These are phyloP conservation scores for Astrothelium macrocarpum DNA, from an alignment of 495 filamentous ascomycete species.

Conservation along the genomic window DNA sequence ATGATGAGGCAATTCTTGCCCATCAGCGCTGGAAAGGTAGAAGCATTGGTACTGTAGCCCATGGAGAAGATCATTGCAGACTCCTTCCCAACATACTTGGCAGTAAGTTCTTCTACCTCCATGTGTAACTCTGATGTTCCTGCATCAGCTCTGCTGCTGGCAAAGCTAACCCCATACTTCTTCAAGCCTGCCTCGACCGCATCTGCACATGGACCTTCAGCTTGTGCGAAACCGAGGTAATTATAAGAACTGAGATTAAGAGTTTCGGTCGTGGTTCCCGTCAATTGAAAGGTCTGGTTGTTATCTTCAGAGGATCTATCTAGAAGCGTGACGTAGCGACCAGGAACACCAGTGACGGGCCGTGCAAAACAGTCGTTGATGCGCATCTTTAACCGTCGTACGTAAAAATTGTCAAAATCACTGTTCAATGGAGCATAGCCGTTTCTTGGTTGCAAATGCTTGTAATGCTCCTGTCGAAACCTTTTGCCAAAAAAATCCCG, in stretches of 20 bases:
- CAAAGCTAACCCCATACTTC: slow-evolving; percentile 71
- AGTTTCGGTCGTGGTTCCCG: slow-evolving; percentile 87
- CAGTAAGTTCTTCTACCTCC: slow-evolving; percentile 83
- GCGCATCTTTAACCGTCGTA: slow-evolving; percentile 79
- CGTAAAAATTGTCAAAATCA: slow-evolving; percentile 98
- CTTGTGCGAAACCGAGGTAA: slow-evolving; percentile 96
- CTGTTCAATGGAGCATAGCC: slow-evolving; percentile 96
- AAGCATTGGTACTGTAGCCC: slow-evolving; percentile 93
- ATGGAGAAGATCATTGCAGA: slow-evolving; percentile 96
- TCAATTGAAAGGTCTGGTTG: slow-evolving; percentile 78
- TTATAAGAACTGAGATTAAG: slow-evolving; percentile 99
- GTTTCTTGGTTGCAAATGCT: slow-evolving; percentile 68
- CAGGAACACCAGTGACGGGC: slow-evolving; percentile 85
- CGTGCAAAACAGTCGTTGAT: slow-evolving; percentile 95
- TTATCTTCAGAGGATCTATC: slow-evolving; percentile 81
- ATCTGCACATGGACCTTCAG: slow-evolving; percentile 93
- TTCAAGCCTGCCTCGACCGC: slow-evolving; percentile 75
- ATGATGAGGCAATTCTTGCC: slow-evolving; percentile 87
- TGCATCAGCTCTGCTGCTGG: slow-evolving; percentile 70
- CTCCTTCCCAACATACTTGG: slow-evolving; percentile 86
- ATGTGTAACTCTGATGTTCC: slow-evolving; percentile 80
- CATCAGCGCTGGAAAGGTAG: slow-evolving; percentile 80
- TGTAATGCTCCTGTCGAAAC: slow-evolving; percentile 75
- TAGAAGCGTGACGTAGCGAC: slow-evolving; percentile 82
- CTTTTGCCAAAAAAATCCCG: slow-evolving; percentile 97